A percentile compares a stretch with the other conserved stretches of the same genome.
These are phyloP conservation scores for Termitomyces sp. DNA, from an alignment of 768 basidiomycete species.

Conservation along the genomic window DNA sequence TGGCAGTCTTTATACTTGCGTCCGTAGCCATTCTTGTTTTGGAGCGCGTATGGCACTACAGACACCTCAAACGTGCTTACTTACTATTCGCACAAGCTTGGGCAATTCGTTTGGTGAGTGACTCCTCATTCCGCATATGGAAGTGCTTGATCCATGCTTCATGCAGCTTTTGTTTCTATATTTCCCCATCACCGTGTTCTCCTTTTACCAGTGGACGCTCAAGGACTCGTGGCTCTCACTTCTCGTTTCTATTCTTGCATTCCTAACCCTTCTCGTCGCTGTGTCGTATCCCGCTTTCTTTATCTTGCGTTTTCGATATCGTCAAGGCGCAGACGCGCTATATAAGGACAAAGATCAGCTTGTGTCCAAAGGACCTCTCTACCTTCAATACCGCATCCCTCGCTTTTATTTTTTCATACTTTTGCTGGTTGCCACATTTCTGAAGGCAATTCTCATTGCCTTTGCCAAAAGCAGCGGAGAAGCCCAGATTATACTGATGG, in stretches of 20 bases:
- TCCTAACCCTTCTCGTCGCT: slow-evolving; percentile 45
- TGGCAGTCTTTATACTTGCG: slow-evolving; percentile 45
- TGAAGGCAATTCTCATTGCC: slow-evolving; percentile 70
- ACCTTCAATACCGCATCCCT: slow-evolving; percentile 57
- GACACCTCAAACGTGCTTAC: slow-evolving; percentile 26
- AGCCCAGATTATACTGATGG: slow-evolving; percentile 62
- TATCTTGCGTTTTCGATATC: slow-evolving; percentile 40
- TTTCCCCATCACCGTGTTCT: slow-evolving; percentile 70
- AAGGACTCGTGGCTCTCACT: slow-evolving; percentile 84
- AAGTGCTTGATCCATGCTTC: not conserved
- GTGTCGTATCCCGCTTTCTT: slow-evolving; percentile 46
- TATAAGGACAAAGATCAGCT: slow-evolving; percentile 30
- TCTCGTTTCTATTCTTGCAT: slow-evolving; percentile 67
- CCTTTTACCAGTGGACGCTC: slow-evolving; percentile 89
- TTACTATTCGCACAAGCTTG: slow-evolving; percentile 49
- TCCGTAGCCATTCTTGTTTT: slow-evolving; percentile 38
- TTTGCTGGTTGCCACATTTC: slow-evolving; percentile 50
- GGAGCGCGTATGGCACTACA: slow-evolving; percentile 16
- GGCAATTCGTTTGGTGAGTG: slow-evolving; percentile 61
- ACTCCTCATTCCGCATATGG: not conserved
- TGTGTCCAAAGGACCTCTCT: slow-evolving; percentile 49
- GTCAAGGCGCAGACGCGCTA: slow-evolving; percentile 20
- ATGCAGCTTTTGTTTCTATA: slow-evolving; percentile 57
- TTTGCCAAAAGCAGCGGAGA: slow-evolving; percentile 56
- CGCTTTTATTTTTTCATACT: slow-evolving; percentile 67